Evolutionary conservation across 1,284 basidiomycete genomes (phyloP), one percentile per base, ranked within the genome.

Genomic region (Kalmanozyma brasiliensis): DNA sequence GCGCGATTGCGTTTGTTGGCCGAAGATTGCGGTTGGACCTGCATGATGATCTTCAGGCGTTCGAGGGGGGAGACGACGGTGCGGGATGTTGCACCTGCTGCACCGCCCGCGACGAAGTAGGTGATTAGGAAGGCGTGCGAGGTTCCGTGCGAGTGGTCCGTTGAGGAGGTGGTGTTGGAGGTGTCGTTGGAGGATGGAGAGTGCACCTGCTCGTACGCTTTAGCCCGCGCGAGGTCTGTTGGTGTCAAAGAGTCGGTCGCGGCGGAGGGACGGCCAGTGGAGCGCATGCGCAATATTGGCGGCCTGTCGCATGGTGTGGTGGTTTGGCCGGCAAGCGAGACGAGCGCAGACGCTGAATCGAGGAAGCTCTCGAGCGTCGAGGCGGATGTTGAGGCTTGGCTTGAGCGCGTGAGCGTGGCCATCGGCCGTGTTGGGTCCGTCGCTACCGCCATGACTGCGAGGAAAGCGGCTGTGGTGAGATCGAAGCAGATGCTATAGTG

Each of bases 51-150:
- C 84, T 97, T 97, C 47, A 97, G 85, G 52, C 94, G 85, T 79
- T 97, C 94, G 16, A 97, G 83, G 14, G 94, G 94, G 68, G 89
- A 91, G 45, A 97, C 94, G 26, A 96, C 91, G 3, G 94, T 96
- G 57, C 94, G 86, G 65, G 91, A 93, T 9, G 91, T 88, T 0
- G 81, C 81, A 20, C 82, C 82, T 2, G 82, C 82, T 8, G 78
- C 76, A 16, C 92, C 92, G 47, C 92, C 92, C 24, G 92, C 92
- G 84, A 88, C 83, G 77, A 86, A 88, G 57, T 76, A 76, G 4
- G 60, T 72, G 41, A 76, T 57, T 11, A 76, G 52, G 22, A 74
- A 76, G 6, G 72, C 74, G 7, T 65, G 46, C 36, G 57, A 62
- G 3, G 68, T 52, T 2, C 41, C 58, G 10, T 42, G 55, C 16